Evolutionary conservation across 139 green algal genomes (phyloP).

Genomic region (Chlorella sp.): DNA sequence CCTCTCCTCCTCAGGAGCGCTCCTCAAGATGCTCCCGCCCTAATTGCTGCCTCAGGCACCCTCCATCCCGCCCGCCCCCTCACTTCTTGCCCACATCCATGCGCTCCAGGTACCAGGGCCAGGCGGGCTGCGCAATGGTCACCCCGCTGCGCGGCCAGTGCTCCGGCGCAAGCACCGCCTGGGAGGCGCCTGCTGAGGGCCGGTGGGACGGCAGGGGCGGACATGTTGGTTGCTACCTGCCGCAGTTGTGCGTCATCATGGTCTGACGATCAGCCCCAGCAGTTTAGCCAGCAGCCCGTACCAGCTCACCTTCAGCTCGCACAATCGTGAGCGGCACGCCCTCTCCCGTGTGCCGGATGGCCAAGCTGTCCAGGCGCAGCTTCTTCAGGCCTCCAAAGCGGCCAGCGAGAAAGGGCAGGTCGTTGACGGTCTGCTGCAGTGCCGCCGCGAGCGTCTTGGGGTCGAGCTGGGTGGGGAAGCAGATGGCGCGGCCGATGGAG

Average conservation of each 20-base stretch:
- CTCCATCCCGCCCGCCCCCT: neutral
- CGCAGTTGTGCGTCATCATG: neutral
- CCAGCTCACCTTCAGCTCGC: neutral
- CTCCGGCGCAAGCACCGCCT: neutral
- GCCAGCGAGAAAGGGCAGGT: slow-evolving; percentile 3
- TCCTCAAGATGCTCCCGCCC: too few species aligned
- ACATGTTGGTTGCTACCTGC: too few species aligned
- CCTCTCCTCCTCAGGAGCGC: too few species aligned
- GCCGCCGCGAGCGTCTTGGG: too few species aligned
- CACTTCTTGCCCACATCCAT: neutral
- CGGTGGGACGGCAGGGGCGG: too few species aligned
- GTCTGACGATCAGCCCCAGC: too few species aligned
- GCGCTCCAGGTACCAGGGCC: neutral
- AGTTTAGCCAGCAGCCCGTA: too few species aligned
- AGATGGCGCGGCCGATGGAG: too few species aligned
- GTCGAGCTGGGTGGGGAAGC: too few species aligned
- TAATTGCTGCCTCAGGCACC: too few species aligned
- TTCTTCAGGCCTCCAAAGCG: neutral
- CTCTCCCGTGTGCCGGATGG: neutral
- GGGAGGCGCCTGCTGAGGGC: too few species aligned
- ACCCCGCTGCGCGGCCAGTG: neutral
- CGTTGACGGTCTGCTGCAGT: too few species aligned
- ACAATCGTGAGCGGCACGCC: neutral
- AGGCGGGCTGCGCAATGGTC: neutral
- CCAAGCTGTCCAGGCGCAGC: neutral